Evolutionary conservation across 371 early-diverging fungal species (phyloP).

Genomic region (Phascolomyces articulosus): DNA sequence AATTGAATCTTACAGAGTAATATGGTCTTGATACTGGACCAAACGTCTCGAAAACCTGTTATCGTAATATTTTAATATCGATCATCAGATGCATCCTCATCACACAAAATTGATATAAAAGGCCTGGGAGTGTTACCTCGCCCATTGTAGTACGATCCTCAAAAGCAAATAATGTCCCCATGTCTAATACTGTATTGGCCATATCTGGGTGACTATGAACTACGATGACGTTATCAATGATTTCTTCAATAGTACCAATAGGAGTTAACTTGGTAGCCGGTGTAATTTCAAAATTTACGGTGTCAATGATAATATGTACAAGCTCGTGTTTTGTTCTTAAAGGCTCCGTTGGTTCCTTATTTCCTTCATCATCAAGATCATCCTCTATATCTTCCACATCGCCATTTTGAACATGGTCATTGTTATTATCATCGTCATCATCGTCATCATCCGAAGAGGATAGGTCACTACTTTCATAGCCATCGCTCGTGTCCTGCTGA

Average conservation of each 20-base stretch:
- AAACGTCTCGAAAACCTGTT: conserved; percentile 90
- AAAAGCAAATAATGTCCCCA: conserved; percentile 75
- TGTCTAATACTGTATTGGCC: conserved; percentile 70
- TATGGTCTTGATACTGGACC: conserved; percentile 87
- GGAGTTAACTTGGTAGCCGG: conserved; percentile 49
- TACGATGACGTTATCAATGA: conserved; percentile 80
- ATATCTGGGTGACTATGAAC: conserved; percentile 61
- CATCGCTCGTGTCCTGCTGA: background rate
- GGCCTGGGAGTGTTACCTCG: too few relatives aligned
- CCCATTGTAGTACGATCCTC: conserved; percentile 75
- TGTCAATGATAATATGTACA: conserved; percentile 50
- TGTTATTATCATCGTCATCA: background rate
- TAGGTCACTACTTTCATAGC: conserved; percentile 14
- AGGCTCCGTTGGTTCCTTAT: conserved; percentile 6
- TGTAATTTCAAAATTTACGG: conserved; percentile 66
- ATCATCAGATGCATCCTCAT: too few relatives aligned
- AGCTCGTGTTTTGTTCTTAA: conserved; percentile 64
- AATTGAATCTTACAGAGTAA: conserved; percentile 81
- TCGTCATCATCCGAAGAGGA: conserved; percentile 1
- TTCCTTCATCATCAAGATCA: too few relatives aligned
- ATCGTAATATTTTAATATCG: too few relatives aligned
- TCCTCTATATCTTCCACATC: background rate
- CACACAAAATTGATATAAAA: too few relatives aligned
- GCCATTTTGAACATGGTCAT: background rate
- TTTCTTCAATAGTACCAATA: conserved; percentile 70